Evolutionary conservation across 2,329 filamentous ascomycete genomes (phyloP).

Genomic region (Chrysoporthe deuterocubensis): DNA sequence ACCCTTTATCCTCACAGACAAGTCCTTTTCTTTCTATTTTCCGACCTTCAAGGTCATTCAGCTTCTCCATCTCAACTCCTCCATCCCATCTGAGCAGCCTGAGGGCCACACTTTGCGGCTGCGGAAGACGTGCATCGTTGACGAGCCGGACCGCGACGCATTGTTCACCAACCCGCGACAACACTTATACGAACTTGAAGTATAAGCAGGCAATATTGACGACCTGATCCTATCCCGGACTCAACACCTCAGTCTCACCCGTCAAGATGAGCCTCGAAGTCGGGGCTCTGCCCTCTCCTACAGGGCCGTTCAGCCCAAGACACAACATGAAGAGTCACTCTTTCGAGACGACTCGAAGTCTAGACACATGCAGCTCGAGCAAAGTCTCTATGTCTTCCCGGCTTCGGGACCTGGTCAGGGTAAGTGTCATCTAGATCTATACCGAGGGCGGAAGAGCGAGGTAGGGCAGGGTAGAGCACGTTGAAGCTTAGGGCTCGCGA

Average conservation of each 20-base stretch:
- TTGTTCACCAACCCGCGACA: not conserved
- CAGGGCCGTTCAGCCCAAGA: conserved; percentile 23
- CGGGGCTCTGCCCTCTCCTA: conserved; percentile 20
- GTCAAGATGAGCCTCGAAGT: conserved; percentile 25
- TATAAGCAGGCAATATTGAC: not conserved
- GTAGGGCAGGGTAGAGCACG: not conserved
- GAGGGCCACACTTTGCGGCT: not conserved
- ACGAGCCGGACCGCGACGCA: not conserved
- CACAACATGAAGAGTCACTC: conserved; percentile 13
- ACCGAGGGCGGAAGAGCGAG: not conserved
- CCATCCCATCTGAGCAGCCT: not conserved
- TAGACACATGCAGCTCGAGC: conserved; percentile 7
- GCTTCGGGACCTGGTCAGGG: conserved; percentile 39
- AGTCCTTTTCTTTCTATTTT: not conserved
- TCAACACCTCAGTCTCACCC: not conserved
- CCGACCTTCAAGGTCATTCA: not conserved
- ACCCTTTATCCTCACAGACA: not conserved
- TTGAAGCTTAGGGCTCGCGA: not conserved
- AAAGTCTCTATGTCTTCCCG: conserved; percentile 34
- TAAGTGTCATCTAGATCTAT: conserved; percentile 25
- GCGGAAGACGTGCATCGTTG: not conserved
- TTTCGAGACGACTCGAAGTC: conserved; percentile 7
- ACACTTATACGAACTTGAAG: not conserved
- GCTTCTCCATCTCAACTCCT: not conserved
- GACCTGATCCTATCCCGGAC: not conserved